Base-by-base conservation (phyloP, 352 stramenopile species). In the Pythium oligandrum region DNA sequence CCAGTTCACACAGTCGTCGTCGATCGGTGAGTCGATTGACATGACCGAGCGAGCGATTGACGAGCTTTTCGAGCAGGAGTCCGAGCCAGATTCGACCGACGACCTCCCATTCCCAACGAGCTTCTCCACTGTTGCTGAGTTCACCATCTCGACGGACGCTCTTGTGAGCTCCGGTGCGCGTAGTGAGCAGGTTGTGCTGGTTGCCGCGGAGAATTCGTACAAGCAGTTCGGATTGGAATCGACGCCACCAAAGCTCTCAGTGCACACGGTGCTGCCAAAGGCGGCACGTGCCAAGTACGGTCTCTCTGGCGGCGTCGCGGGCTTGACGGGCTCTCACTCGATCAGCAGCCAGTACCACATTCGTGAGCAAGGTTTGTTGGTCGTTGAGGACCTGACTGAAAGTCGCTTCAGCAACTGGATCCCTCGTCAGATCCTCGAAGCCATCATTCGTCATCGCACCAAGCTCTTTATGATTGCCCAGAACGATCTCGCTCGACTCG, bases 261-360 rank as follows among this genome's bases (percentile, higher is more conserved):
- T 91, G 8, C 85, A 93, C 49, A 90, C 83, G 0, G 80, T 93
- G 39, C 78, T 91, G 11, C 77, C 83, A 0, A 90, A 91, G 57
- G 64, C 77, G 2, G 73, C 74, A 2, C 76, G 78, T 33, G 64
- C 68, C 1, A 88, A 90, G 61, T 86, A 85, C 40, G 78, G 77
- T 33, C 68, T 86, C 9, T 71, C 73, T 32, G 79, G 73, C 39
- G 66, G 78, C 4, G 70, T 82, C 5, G 77, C 48, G 32, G 79
- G 83, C 3, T 49, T 91, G 7, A 52, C 76, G 12, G 56, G 70
- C 12, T 69, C 66, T 2, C 76, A 86, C 30, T 86, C 76, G 2
- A 85, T 91, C 44, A 92, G 78, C 51, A 90, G 84, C 56, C 82
- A 93, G 61, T 95, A 93, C 57, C 84, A 93, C 48, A 89, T 95